Conservation (phyloP, 2,329 filamentous ascomycete genomes). For the Sarocladiaceae sp. region DNA sequence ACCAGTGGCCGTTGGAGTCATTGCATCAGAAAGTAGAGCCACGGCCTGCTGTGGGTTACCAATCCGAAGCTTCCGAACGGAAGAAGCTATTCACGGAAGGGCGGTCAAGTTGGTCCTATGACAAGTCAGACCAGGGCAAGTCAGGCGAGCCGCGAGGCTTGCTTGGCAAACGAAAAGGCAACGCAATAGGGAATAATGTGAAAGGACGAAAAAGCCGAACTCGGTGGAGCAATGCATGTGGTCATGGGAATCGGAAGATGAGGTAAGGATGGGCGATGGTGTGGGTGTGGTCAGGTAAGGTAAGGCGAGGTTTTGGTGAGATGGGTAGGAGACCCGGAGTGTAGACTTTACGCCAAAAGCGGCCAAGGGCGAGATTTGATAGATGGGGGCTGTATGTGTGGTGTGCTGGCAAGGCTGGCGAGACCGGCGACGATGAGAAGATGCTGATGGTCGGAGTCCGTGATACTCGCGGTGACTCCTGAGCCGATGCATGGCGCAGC, state of each 20-base stretch:
- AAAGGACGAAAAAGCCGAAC: not conserved
- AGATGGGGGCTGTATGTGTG: not conserved
- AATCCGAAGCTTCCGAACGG: conserved; percentile 8
- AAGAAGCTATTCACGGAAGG: conserved; percentile 5
- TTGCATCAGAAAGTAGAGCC: conserved; percentile 1
- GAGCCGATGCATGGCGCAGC: too few relatives aligned
- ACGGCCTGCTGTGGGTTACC: not conserved
- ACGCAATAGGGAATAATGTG: not conserved
- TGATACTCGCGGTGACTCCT: too few relatives aligned
- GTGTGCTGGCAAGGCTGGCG: conserved; percentile 1
- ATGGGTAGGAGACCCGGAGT: not conserved
- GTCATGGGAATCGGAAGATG: conserved; percentile 5
- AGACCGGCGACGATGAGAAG: too few relatives aligned
- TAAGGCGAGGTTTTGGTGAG: not conserved
- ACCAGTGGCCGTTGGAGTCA: not conserved
- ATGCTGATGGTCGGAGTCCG: too few relatives aligned
- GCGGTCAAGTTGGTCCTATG: not conserved
- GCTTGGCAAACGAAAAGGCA: not conserved
- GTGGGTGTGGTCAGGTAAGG: not conserved
- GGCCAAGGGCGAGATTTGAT: not conserved
- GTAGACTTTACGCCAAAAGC: not conserved
- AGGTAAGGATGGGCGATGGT: not conserved
- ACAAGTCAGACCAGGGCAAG: not conserved
- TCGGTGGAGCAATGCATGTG: not conserved
- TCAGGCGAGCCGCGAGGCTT: too few relatives aligned